Evolutionary conservation across 768 basidiomycete genomes (phyloP).

Genomic region (Termitomyces sp.): DNA sequence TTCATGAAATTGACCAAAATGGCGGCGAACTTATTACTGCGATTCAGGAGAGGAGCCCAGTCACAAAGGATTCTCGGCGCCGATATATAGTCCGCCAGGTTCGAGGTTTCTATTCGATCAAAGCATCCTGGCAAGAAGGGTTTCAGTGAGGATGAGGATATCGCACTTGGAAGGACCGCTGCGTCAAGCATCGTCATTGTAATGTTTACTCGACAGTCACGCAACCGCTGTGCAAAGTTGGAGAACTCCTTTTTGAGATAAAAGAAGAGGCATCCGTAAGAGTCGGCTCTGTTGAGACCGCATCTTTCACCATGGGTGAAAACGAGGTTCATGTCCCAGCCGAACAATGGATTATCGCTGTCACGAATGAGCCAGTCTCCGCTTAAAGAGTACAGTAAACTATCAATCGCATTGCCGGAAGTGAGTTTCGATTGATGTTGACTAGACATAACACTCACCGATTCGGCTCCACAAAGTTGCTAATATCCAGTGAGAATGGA

Average conservation of each 20-base stretch:
- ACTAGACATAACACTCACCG: conserved; percentile 13
- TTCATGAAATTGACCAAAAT: conserved; percentile 26
- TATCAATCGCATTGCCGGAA: background rate
- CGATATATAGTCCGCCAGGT: conserved; percentile 21
- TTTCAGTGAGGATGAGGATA: conserved; percentile 20
- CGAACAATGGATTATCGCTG: conserved; percentile 33
- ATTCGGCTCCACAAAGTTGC: conserved; percentile 27
- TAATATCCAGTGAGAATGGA: conserved; percentile 23
- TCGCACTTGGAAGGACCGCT: conserved; percentile 22
- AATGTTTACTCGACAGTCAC: conserved; percentile 23
- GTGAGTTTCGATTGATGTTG: background rate
- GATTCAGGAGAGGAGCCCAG: conserved; percentile 27
- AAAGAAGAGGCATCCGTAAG: conserved; percentile 31
- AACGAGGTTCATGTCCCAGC: conserved; percentile 37
- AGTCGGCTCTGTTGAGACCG: conserved; percentile 23
- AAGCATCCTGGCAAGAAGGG: conserved; percentile 24
- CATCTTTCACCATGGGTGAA: conserved; percentile 27
- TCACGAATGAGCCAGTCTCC: conserved; percentile 37
- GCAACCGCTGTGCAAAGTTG: conserved; percentile 25
- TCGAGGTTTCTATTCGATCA: conserved; percentile 28
- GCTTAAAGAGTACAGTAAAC: conserved; percentile 34
- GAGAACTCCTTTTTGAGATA: conserved; percentile 28
- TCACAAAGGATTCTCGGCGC: conserved; percentile 20
- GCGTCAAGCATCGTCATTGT: conserved; percentile 31
- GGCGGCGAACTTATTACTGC: conserved; percentile 21